These are phyloP conservation scores for Oldenlandia corymbosa DNA, from an alignment of 257 asterid species.

Conservation along the genomic window DNA sequence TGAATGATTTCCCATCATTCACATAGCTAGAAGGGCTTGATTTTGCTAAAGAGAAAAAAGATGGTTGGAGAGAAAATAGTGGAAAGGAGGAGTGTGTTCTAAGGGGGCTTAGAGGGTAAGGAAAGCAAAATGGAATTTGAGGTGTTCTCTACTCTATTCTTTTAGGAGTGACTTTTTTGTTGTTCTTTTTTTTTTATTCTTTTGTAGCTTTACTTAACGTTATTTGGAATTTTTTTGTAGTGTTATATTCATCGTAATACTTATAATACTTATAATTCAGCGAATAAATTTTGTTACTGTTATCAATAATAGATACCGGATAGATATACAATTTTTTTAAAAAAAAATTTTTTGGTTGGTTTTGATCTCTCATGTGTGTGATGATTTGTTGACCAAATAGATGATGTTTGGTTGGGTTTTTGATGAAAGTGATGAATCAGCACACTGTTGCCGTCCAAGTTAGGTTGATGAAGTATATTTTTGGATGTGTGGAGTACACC, in stretches of 20 bases:
- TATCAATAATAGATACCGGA: too few relatives aligned
- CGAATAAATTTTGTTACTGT: too few relatives aligned
- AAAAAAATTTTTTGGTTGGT: too few relatives aligned
- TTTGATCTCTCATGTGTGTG: not conserved
- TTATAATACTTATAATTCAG: too few relatives aligned
- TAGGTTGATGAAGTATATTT: constrained; percentile 30
- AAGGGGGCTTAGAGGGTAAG: constrained; percentile 48
- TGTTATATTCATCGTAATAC: too few relatives aligned
- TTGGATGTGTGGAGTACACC: constrained; percentile 23
- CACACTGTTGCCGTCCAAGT: constrained; percentile 16
- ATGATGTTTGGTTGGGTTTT: constrained; percentile 26
- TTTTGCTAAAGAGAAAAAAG: too few relatives aligned
- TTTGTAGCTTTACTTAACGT: constrained; percentile 25
- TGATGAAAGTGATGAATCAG: constrained; percentile 18
- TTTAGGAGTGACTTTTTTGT: constrained; percentile 7
- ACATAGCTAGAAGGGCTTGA: not conserved
- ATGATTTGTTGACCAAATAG: constrained; percentile 44
- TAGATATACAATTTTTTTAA: too few relatives aligned
- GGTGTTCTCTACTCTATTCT: constrained; percentile 11
- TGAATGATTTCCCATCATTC: not conserved
- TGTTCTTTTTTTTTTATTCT: constrained; percentile 22
- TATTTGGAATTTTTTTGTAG: too few relatives aligned
- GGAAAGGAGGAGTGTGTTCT: constrained; percentile 12
- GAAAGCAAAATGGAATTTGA: constrained; percentile 32
- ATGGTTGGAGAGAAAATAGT: constrained; percentile 9